Base-by-base conservation (phyloP, 192 early-diverging fungal species). In the Coemansia sp. region DNA sequence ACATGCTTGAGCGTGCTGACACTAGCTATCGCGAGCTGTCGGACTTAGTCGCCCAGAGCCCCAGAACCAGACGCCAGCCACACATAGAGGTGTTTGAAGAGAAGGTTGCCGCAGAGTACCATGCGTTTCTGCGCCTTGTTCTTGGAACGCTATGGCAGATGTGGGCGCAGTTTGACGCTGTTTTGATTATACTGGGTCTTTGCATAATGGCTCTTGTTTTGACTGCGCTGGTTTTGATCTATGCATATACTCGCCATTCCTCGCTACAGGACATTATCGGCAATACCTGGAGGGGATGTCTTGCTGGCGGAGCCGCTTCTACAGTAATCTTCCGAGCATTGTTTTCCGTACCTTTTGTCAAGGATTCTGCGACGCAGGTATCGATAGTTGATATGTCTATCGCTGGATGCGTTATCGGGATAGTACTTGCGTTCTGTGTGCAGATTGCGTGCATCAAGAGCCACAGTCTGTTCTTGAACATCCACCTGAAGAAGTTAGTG, bases 121-220 rank as follows among this genome's bases (percentile, higher is more conserved):
- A 69, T 13, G 75, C 58, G 12, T 92, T 92, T 62, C 76, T 91
- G 48, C 74, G 89, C 1, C 70, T 71, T 6, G 85, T 91, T 0
- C 83, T 98, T 13, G 84, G 85, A 13, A 86, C 88, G 16, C 87
- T 92, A 63, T 89, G 93, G n/a, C 77, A 86, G 39, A 87, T 93
- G 44, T 98, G 97, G 97, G 93, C 95, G 15, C 92, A 94, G 38
- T 98, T 98, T 70, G 94, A 98, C 57, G 75, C 87, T 7, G 82
- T 84, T 2, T 78, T 92, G 40, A 97, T 98, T 72, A 64, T 86
- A 0, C 63, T 89, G 9, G 97, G 97, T 10, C 83, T 91, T 1
- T 47, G 80, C 11, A 73, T 93, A 3, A 70, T 94, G 37, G 19
- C 58, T 4, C 53, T 71, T 66, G 38, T 65, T 0, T 18, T 69